phyloP scores from a whole-genome alignment of 305 asterid species.

The Ajuga reptans region DNA sequence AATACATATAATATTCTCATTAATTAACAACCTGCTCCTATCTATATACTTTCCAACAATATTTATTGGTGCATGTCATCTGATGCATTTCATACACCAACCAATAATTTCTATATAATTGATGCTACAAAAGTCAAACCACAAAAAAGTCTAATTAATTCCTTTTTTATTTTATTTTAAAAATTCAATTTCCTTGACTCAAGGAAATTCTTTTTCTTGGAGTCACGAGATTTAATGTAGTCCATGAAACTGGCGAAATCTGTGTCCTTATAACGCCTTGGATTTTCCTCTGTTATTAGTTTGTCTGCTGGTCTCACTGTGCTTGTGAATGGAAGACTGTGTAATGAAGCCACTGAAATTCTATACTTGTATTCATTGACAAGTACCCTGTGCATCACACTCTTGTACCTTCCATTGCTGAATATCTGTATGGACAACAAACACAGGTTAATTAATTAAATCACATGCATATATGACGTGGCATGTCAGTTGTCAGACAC shows the following conservation, averaged over 20 bases:
- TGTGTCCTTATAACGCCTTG: slow-evolving; percentile 60
- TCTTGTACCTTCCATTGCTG: slow-evolving; percentile 79
- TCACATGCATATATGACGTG: no score
- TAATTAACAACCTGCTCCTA: slow-evolving; percentile 1
- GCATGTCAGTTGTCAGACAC: no score
- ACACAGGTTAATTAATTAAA: neutral
- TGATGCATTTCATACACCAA: slow-evolving; percentile 23
- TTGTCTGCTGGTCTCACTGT: slow-evolving; percentile 43
- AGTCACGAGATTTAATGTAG: slow-evolving; percentile 43
- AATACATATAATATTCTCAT: neutral
- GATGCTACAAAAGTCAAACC: slow-evolving; percentile 33
- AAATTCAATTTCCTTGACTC: slow-evolving; percentile 49
- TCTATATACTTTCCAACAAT: neutral
- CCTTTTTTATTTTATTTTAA: neutral
- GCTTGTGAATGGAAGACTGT: slow-evolving; percentile 52
- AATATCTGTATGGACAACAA: slow-evolving; percentile 68
- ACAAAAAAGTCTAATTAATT: slow-evolving; percentile 6
- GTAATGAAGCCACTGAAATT: slow-evolving; percentile 73
- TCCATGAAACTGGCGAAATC: slow-evolving; percentile 47
- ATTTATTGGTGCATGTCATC: slow-evolving; percentile 22
- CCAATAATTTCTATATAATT: slow-evolving; percentile 25
- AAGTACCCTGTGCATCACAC: slow-evolving; percentile 66
- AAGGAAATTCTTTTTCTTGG: slow-evolving; percentile 52
- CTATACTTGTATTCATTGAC: slow-evolving; percentile 45
- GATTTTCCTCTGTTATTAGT: slow-evolving; percentile 42